Base-by-base conservation (phyloP, 345 rosid genomes). In the Eucalyptus tenuipes region DNA sequence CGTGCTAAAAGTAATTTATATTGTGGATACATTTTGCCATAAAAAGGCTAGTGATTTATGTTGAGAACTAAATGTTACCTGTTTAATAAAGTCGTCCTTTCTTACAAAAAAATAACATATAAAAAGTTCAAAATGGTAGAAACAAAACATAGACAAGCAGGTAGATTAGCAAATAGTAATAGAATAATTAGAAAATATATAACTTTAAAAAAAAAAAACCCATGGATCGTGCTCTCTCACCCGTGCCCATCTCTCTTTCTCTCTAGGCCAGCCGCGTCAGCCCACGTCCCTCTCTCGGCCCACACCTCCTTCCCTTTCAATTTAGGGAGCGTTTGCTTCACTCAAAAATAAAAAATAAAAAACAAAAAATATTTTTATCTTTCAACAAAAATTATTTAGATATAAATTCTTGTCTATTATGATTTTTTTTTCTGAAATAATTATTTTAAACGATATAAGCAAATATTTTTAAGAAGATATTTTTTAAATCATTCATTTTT, bases 391-490 rank as follows among this genome's bases (percentile, higher is more conserved):
- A 24, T 55, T n/a, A 10, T 55, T 55, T 24, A 55, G 0, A 55
- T 55, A 55, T 24, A 55, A 55, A 55, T 24, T 55, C 61, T 55
- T 55, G 3, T 55, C 13, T 55, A 55, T 22, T 9, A 55, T 55
- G 8, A 52, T 47, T 48, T 48, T 49, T 0, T 8, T 0, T n/a
- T n/a, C n/a, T n/a, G n/a, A 55, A 55, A 0, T 24, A 9, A 55
- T 55, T 55, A 55, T 55, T 55, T 0, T 29, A 55, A 0, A 0
- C 3, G 0, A 55, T 55, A 55, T 24, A 55, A 55, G 0, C 61
- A 10, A 55, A 0, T 24, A 24, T 55, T 55, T 55, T 24, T 22
- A 8, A 9, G 0, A 20, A 55, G 0, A 55, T 55, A 20, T 55
- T 55, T 55, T 53, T 0, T 0, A 55, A 55, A 55, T 55, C 1